These are phyloP conservation scores for Thelephora terrestris DNA, from an alignment of 1,284 basidiomycete genomes.

Conservation along the genomic window DNA sequence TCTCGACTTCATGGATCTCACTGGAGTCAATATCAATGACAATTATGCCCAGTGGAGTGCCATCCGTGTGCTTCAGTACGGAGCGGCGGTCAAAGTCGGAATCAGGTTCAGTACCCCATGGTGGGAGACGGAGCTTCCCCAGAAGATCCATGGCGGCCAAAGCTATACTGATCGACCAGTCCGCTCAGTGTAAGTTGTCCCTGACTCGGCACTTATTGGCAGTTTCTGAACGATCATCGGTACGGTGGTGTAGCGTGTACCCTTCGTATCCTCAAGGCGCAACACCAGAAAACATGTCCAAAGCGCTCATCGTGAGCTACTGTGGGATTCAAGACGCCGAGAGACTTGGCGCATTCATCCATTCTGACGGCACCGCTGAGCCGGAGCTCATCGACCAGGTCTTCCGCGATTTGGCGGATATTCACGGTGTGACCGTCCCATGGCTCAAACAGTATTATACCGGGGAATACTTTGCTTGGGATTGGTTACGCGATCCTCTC, in stretches of 20 bases:
- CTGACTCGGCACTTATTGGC: not conserved
- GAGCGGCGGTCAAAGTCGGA: constrained; percentile 21
- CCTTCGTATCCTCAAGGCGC: constrained; percentile 4
- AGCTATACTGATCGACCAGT: constrained; percentile 1
- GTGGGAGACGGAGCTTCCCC: constrained; percentile 13
- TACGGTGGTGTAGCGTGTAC: constrained; percentile 1
- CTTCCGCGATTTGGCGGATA: constrained; percentile 1
- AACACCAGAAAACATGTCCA: not conserved
- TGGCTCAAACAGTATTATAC: not conserved
- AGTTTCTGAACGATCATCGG: too few relatives aligned
- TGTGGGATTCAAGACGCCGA: constrained; percentile 6
- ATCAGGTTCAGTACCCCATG: constrained; percentile 20
- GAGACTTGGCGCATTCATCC: constrained; percentile 7
- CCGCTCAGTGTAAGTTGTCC: constrained; percentile 1
- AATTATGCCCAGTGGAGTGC: constrained; percentile 15
- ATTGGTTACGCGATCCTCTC: not conserved
- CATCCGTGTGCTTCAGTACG: constrained; percentile 21
- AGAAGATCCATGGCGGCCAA: constrained; percentile 3
- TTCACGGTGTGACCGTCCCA: not conserved
- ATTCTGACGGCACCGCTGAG: constrained; percentile 1
- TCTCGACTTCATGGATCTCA: constrained; percentile 8
- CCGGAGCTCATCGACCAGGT: not conserved
- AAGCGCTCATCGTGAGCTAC: constrained; percentile 11
- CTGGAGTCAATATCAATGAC: not conserved
- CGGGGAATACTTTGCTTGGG: constrained; percentile 1